Conservation (phyloP, 345 rosid genomes). For the Theobroma cacao region DNA sequence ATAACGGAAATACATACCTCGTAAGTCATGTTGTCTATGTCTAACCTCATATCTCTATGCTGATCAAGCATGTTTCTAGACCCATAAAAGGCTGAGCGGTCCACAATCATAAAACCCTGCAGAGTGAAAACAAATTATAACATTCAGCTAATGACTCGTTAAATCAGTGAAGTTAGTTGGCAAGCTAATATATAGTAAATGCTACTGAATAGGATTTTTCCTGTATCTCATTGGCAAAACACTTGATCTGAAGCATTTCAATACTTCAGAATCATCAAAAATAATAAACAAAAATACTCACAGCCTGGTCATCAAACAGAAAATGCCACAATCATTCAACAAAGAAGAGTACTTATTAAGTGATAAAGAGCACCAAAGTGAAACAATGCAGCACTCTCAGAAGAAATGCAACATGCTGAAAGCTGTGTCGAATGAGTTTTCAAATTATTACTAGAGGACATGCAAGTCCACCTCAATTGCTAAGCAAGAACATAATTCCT, state of each 20-base stretch:
- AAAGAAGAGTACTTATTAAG: not conserved
- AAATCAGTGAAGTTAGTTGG: not conserved
- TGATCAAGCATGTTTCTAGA: slow-evolving; percentile 61
- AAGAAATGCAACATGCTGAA: not conserved
- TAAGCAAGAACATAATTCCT: slow-evolving; percentile 6
- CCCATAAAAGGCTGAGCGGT: slow-evolving; percentile 49
- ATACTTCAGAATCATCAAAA: not conserved
- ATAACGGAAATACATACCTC: slow-evolving; percentile 49
- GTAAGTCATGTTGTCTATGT: slow-evolving; percentile 78
- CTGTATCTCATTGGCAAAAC: not conserved
- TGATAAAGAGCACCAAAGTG: not conserved
- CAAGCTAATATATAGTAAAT: not conserved
- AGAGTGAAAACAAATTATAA: slow-evolving; percentile 12
- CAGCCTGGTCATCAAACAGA: not conserved
- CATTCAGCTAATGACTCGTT: not conserved
- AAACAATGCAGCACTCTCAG: not conserved
- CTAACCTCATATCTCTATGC: slow-evolving; percentile 85
- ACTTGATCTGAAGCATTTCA: not conserved
- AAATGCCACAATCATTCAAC: not conserved
- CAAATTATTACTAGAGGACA: not conserved
- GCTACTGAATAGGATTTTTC: not conserved
- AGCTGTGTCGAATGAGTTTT: not conserved
- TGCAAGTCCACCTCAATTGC: not conserved
- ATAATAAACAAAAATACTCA: not conserved
- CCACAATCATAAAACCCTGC: slow-evolving; percentile 59